Base-by-base conservation (phyloP, 495 filamentous ascomycete species). In the Penicillium longicatenatum region DNA sequence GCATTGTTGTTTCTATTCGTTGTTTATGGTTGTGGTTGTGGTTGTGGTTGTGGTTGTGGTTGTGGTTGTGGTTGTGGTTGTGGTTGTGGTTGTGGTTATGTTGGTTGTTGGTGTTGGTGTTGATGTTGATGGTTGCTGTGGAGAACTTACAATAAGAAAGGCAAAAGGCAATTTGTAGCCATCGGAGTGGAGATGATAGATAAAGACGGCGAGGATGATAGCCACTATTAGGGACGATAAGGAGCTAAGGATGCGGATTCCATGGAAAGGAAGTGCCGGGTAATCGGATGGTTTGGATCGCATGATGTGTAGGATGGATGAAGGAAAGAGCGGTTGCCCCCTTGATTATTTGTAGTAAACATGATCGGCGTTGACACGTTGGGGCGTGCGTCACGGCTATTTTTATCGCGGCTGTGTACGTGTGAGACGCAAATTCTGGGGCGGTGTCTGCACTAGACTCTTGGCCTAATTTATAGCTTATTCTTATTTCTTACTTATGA, bases 181-280 rank as follows among this genome's bases (percentile, higher is more conserved):
- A 55, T 82, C 81, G 35, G 71, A 59, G 47, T 77, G 75, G 30
- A 89, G 78, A 58, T 86, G 79, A 61, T 79, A 81, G 52, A 83
- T 79, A 72, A 90, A 90, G 59, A 83, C 83, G 46, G 71, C 73
- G 63, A 89, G 80, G 39, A 89, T 82, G 52, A 73, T 76, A 29
- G 70, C 79, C 58, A 87, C 83, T 29, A 88, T 73, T 52, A 85
- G 33, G 5, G 83, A 70, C 16, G 84, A 82, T 22, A 86, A 52
- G 12, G 86, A 70, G 55, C 79, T 77, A 17, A 75, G 52, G 41
- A 66, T 58, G 29, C 85, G 78, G 37, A 88, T 73, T 43, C 73
- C 52, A 63, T 90, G 83, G 67, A 88, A 90, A 1, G 80, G 74
- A 14, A 86, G 56, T 3, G 74, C 55, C 31, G 82, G 83, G 64